Conservation (phyloP, 352 stramenopile species). For the Albugo candida region DNA sequence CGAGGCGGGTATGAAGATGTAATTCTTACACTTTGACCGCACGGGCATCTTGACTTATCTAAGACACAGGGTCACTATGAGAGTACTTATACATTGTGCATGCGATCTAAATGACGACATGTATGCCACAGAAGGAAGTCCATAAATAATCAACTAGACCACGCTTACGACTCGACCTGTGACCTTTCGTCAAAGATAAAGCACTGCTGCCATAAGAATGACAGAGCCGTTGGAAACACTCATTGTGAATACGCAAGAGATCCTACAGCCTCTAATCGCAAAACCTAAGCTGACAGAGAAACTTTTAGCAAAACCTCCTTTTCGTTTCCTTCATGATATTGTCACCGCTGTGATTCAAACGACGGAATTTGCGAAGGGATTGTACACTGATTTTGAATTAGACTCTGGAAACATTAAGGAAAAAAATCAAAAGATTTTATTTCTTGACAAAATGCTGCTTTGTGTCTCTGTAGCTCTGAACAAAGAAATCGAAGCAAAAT, state of each 20-base stretch:
- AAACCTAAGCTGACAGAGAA: slow-evolving; percentile 92
- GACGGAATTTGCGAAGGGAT: slow-evolving; percentile 73
- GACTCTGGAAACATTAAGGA: slow-evolving; percentile 73
- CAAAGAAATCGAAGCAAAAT: slow-evolving; percentile 48
- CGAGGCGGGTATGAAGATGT: no score
- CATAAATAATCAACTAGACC: no score
- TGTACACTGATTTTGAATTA: slow-evolving; percentile 68
- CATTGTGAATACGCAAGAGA: slow-evolving; percentile 58
- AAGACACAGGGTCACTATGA: no score
- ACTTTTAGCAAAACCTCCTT: slow-evolving; percentile 88
- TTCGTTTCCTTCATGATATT: slow-evolving; percentile 92
- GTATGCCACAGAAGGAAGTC: no score
- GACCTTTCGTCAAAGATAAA: no score
- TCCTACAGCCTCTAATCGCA: slow-evolving; percentile 76
- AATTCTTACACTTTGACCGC: no score
- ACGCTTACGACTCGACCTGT: no score
- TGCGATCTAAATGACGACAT: no score
- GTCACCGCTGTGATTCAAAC: slow-evolving; percentile 69
- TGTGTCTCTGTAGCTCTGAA: slow-evolving; percentile 45
- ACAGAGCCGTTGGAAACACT: slow-evolving; percentile 36
- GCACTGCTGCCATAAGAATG: slow-evolving; percentile 10
- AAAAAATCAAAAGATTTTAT: slow-evolving; percentile 68
- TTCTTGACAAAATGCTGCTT: slow-evolving; percentile 76
- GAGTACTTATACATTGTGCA: no score
- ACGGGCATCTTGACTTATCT: no score